phyloP scores from a whole-genome alignment of 139 green algal genomes.

The Gonium pectorale region DNA sequence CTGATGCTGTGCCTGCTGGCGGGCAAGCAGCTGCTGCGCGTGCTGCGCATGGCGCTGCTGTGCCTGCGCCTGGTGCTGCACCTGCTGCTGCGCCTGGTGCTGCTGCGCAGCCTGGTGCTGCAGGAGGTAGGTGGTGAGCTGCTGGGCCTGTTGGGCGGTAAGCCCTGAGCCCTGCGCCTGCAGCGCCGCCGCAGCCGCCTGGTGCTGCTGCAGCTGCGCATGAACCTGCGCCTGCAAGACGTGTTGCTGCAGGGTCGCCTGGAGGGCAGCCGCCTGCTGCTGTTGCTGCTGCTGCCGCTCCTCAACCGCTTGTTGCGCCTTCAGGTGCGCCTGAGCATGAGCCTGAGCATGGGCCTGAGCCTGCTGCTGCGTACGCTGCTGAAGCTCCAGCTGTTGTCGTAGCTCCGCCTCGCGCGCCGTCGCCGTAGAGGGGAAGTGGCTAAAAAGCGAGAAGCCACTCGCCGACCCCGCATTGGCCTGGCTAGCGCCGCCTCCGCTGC shows the following conservation, averaged over 20 bases:
- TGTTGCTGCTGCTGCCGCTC: slow-evolving; percentile 19
- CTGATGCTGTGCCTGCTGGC: slow-evolving; percentile 5
- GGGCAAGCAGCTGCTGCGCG: slow-evolving; percentile 33
- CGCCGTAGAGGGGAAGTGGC: not conserved
- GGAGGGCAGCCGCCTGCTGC: slow-evolving; percentile 6
- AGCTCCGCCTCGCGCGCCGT: not conserved
- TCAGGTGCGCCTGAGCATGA: no score
- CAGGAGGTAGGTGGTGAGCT: slow-evolving; percentile 12
- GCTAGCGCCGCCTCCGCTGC: not conserved
- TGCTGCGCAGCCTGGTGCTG: slow-evolving; percentile 20
- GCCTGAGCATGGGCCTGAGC: no score
- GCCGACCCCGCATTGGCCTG: no score
- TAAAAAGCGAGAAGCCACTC: slow-evolving; percentile 30
- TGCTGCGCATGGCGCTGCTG: slow-evolving; percentile 16
- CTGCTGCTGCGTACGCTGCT: slow-evolving; percentile 34
- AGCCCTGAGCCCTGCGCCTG: slow-evolving; percentile 14
- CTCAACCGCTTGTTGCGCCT: slow-evolving; percentile 26
- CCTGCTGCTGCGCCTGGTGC: slow-evolving; percentile 24
- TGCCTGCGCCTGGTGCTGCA: not conserved
- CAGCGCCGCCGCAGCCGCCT: slow-evolving; percentile 9
- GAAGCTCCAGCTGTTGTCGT: slow-evolving; percentile 33
- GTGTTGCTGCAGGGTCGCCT: slow-evolving; percentile 20
- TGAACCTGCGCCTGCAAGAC: not conserved
- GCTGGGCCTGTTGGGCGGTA: slow-evolving; percentile 18
- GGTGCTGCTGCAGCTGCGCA: slow-evolving; percentile 2